Percentiles rank a stretch among this genome's conserved stretches.
These are phyloP conservation scores for Hypoxylon sp. DNA, from an alignment of 2,329 filamentous ascomycete genomes.

Conservation along the genomic window DNA sequence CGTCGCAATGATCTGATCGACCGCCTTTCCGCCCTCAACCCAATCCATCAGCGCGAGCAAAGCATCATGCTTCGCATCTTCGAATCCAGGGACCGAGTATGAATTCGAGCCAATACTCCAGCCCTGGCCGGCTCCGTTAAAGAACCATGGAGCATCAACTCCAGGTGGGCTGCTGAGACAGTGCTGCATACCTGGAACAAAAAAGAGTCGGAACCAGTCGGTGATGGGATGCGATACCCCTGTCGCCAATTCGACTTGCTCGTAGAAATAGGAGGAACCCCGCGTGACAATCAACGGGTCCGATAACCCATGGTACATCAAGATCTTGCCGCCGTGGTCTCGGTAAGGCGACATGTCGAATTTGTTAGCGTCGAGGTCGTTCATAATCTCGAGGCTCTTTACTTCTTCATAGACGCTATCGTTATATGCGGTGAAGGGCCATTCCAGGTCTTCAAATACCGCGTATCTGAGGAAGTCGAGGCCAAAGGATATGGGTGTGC, in stretches of 20 bases:
- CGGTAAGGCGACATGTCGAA: conserved; percentile 57
- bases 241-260: conserved; percentile 57
- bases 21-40: conserved; percentile 61
- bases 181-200: conserved; percentile 64
- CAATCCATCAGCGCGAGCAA: conserved; percentile 64
- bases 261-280: conserved; percentile 62
- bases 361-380: conserved; percentile 29
- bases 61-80: conserved; percentile 43
- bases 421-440: conserved; percentile 54
- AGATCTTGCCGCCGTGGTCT: conserved; percentile 59
- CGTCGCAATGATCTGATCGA: conserved; percentile 55
- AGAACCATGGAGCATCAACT: conserved; percentile 52
- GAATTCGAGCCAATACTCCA: conserved; percentile 55
- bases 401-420: conserved; percentile 59
- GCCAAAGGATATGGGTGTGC: conserved; percentile 22
- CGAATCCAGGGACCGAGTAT: conserved; percentile 58
- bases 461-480: conserved; percentile 49
- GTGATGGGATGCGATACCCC: conserved; percentile 56
- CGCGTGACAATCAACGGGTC: conserved; percentile 61
- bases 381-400: conserved; percentile 55
- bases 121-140: conserved; percentile 39
- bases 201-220: conserved; percentile 59
- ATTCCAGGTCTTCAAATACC: conserved; percentile 62
- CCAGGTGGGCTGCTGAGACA: conserved; percentile 57
- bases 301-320: conserved; percentile 61